A percentile compares a stretch with the other conserved stretches of the same genome.
These are phyloP conservation scores for Rhizoctonia solani DNA, from an alignment of 1,284 basidiomycete genomes.

Conservation along the genomic window DNA sequence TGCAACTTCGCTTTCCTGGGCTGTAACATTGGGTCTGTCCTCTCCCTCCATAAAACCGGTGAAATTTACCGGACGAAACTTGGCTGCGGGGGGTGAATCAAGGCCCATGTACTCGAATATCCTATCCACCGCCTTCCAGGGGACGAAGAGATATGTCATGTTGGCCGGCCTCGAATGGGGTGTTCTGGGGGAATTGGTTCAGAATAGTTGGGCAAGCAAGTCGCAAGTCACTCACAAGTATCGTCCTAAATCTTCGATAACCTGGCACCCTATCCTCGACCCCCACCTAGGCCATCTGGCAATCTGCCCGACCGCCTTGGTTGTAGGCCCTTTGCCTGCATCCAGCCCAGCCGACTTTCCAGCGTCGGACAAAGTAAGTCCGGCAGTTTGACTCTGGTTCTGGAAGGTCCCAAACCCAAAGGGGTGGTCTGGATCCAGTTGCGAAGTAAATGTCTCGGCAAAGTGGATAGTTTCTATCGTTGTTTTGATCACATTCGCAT, in stretches of 20 bases:
- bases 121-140: conserved; percentile 25
- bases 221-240: conserved; percentile 28
- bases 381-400: conserved; percentile 20
- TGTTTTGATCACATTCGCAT: neutral
- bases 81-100: conserved; percentile 8
- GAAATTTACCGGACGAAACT: conserved; percentile 24
- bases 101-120: conserved; percentile 12
- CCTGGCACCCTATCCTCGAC: conserved; percentile 11
- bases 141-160: conserved; percentile 27
- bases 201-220: too few species aligned
- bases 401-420: conserved; percentile 24
- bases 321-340: conserved; percentile 1
- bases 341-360: neutral
- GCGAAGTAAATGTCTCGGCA: conserved; percentile 13
- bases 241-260: conserved; percentile 24
- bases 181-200: too few species aligned
- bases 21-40: conserved; percentile 15
- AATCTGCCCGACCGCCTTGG: conserved; percentile 15
- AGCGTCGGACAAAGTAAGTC: neutral
- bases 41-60: conserved; percentile 21
- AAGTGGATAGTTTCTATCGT: conserved; percentile 17
- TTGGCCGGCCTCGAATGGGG: conserved; percentile 16
- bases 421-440: conserved; percentile 10
- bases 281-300: conserved; percentile 30
- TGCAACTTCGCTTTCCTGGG: conserved; percentile 8